Percentiles rank a stretch among this genome's conserved stretches.
Evolutionary conservation across 2,329 filamentous ascomycete species (phyloP).

Genomic region (Colletotrichum sp.): DNA sequence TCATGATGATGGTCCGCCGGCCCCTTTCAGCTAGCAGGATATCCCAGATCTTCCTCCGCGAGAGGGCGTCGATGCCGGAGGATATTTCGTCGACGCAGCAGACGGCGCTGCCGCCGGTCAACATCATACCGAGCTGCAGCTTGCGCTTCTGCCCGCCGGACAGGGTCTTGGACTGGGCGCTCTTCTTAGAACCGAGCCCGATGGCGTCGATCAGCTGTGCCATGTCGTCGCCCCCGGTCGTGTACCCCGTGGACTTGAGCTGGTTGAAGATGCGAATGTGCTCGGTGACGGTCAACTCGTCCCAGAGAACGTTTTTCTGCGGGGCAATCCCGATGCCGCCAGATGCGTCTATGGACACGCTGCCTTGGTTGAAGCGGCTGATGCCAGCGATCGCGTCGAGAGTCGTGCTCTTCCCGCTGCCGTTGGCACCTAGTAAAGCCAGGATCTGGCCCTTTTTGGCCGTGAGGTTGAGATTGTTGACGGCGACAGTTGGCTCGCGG

Average conservation of each 20-base stretch:
- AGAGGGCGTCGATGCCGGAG: constrained; percentile 75
- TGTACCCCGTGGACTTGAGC: constrained; percentile 61
- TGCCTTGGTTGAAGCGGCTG: constrained; percentile 57
- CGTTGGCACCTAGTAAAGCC: constrained; percentile 70
- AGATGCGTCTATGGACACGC: constrained; percentile 72
- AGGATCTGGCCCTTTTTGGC: constrained; percentile 82
- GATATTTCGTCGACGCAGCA: constrained; percentile 80
- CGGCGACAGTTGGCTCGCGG: constrained; percentile 73
- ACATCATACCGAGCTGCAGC: constrained; percentile 79
- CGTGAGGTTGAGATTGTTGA: constrained; percentile 73
- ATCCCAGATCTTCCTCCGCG: constrained; percentile 53
- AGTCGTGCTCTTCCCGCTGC: constrained; percentile 82
- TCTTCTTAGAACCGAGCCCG: constrained; percentile 68
- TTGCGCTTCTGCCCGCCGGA: constrained; percentile 81
- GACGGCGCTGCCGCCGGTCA: constrained; percentile 73
- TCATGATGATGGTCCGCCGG: constrained; percentile 70
- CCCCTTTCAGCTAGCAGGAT: constrained; percentile 73
- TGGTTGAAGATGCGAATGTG: constrained; percentile 74
- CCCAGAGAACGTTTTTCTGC: constrained; percentile 80
- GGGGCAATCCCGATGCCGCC: constrained; percentile 76
- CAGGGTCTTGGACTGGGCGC: constrained; percentile 65
- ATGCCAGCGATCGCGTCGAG: constrained; percentile 34
- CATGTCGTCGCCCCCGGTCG: constrained; percentile 49
- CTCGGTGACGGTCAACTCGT: constrained; percentile 72
- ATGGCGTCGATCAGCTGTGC: constrained; percentile 61